phyloP scores from a whole-genome alignment of 202 grass and related monocot genomes.

The Dendrocalamus latiflorus region DNA sequence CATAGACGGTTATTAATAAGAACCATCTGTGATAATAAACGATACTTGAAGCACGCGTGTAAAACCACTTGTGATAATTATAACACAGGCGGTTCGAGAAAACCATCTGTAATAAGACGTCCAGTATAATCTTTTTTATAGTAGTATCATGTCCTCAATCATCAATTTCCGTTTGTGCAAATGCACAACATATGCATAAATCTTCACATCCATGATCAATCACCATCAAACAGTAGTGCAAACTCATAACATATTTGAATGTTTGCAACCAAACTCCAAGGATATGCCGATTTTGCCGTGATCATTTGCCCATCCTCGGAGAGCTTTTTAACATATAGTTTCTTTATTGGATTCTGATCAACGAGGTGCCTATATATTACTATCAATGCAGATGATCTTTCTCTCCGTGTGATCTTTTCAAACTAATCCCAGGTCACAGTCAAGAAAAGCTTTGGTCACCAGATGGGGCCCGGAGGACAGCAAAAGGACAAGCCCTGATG shows the following conservation, averaged over 20 bases:
- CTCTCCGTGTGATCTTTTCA: slow-evolving; percentile 11
- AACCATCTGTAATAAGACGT: no score
- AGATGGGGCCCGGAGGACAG: slow-evolving; percentile 34
- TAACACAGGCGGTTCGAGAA: no score
- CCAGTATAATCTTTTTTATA: no score
- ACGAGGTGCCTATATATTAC: neutral
- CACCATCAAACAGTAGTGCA: neutral
- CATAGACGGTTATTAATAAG: no score
- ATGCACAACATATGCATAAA: neutral
- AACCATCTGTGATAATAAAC: no score
- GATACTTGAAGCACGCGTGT: no score
- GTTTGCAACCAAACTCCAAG: neutral
- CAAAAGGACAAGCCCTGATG: slow-evolving; percentile 45
- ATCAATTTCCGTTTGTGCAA: neutral
- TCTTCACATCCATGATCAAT: neutral
- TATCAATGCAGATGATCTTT: neutral
- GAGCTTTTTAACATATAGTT: neutral
- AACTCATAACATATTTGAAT: neutral
- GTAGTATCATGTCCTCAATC: neutral
- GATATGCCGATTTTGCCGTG: neutral
- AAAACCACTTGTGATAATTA: no score
- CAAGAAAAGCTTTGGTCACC: slow-evolving; percentile 34
- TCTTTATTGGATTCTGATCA: neutral
- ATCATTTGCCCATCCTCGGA: neutral
- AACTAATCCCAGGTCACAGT: slow-evolving; percentile 39